phyloP scores from a whole-genome alignment of 371 early-diverging fungal genomes.

The Mucor plumbeus region DNA sequence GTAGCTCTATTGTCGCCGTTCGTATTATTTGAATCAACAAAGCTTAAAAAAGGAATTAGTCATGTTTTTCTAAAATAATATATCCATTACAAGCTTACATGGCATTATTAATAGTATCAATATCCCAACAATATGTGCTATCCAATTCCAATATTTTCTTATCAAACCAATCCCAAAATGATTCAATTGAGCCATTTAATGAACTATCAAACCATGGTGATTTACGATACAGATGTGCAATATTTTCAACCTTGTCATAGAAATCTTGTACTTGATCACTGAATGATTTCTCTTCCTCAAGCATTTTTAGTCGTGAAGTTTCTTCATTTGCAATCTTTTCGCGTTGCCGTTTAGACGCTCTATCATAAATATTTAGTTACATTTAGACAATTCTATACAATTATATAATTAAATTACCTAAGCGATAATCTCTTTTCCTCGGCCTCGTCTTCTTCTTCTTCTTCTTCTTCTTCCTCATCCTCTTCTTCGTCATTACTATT shows the following conservation, averaged over 20 bases:
- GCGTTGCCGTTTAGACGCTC: conserved; percentile 64
- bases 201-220: conserved; percentile 18
- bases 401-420: conserved; percentile 40
- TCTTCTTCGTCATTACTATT: conserved; percentile 18
- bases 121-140: conserved; percentile 39
- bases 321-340: conserved; percentile 65
- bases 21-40: not conserved
- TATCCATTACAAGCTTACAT: not conserved
- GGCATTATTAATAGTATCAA: conserved; percentile 18
- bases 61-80: not conserved
- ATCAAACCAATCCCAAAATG: conserved; percentile 53
- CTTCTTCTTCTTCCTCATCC: conserved; percentile 31
- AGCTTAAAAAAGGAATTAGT: not conserved
- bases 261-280: conserved; percentile 36
- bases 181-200: not conserved
- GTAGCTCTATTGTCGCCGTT: not conserved
- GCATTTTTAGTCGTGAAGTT: conserved; percentile 53
- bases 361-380: conserved; percentile 17
- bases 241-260: conserved; percentile 33
- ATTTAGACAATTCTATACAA: not conserved
- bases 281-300: conserved; percentile 58
- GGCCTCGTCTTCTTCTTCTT: conserved; percentile 37
- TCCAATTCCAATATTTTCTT: conserved; percentile 45
- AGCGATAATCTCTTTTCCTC: conserved; percentile 58
- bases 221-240: conserved; percentile 7